These are phyloP conservation scores for Populus deltoides DNA, from an alignment of 345 rosid species.

Conservation along the genomic window DNA sequence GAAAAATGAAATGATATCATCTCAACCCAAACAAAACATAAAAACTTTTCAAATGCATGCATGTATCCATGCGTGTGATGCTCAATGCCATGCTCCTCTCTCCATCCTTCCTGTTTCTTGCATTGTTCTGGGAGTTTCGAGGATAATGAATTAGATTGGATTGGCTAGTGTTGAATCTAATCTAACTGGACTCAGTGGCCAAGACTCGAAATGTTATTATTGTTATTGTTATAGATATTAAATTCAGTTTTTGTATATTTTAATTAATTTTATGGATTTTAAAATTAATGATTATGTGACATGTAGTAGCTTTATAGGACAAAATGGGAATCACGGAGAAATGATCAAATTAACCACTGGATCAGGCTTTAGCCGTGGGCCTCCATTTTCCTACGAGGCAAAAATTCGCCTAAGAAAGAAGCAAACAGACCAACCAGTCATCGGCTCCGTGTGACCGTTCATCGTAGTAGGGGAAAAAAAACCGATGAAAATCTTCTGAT, in stretches of 20 bases:
- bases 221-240: too few relatives aligned
- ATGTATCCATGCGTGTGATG: not conserved
- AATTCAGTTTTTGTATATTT: too few relatives aligned
- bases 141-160: too few relatives aligned
- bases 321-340: not conserved
- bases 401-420: not conserved
- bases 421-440: slow-evolving; percentile 8
- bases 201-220: too few relatives aligned
- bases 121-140: too few relatives aligned
- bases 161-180: too few relatives aligned
- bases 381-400: not conserved
- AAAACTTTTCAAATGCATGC: too few relatives aligned
- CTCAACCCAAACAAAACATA: not conserved
- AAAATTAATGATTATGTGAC: rapidly evolving
- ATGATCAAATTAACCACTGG: not conserved
- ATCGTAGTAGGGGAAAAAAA: not conserved
- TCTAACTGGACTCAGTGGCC: too few relatives aligned
- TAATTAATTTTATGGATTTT: too few relatives aligned
- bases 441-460: slow-evolving; percentile 3
- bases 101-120: too few relatives aligned
- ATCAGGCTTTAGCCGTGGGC: not conserved
- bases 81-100: not conserved
- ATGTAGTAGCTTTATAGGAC: too few relatives aligned
- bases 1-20: not conserved
- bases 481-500: not conserved